Percentiles rank a stretch among this genome's conserved stretches.
These are phyloP conservation scores for Geotrichum carabidarum DNA, from an alignment of 1,139 yeast genomes.

Conservation along the genomic window DNA sequence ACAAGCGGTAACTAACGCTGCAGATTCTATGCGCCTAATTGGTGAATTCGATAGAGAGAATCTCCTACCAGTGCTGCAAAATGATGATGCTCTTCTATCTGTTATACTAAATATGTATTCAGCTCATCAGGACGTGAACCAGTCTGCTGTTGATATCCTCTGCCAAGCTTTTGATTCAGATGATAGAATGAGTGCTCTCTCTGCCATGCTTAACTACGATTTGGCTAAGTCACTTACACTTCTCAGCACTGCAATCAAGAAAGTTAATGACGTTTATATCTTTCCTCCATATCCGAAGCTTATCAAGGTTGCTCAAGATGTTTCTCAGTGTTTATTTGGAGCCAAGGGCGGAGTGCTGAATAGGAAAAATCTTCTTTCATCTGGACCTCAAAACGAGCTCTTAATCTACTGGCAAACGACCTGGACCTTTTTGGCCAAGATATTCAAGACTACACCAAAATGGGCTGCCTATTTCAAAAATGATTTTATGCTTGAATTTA, in stretches of 20 bases:
- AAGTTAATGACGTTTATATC: conserved; percentile 44
- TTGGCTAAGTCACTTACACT: conserved; percentile 46
- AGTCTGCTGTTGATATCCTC: conserved; percentile 64
- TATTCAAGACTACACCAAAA: conserved; percentile 58
- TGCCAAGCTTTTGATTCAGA: conserved; percentile 75
- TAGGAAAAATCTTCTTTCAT: conserved; percentile 28
- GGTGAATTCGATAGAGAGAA: conserved; percentile 45
- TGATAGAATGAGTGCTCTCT: conserved; percentile 62
- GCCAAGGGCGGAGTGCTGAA: conserved; percentile 56
- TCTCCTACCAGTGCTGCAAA: conserved; percentile 42
- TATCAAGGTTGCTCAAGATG: conserved; percentile 70
- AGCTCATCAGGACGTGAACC: conserved; percentile 34
- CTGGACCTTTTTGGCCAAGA: conserved; percentile 69
- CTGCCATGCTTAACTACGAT: conserved; percentile 46
- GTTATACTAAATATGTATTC: conserved; percentile 29
- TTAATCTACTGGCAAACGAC: conserved; percentile 56
- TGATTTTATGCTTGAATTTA: conserved; percentile 63
- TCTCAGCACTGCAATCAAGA: conserved; percentile 45
- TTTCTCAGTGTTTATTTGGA: conserved; percentile 57
- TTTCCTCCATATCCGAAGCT: conserved; percentile 75
- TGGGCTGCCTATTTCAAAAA: conserved; percentile 67
- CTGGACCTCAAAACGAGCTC: conserved; percentile 28
- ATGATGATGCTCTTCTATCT: conserved; percentile 28
- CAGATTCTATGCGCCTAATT: conserved; percentile 26
- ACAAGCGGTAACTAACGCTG: conserved; percentile 17